Evolutionary conservation across 2,329 filamentous ascomycete genomes (phyloP), one percentile per base, ranked within the genome.

Genomic region (Bisporella sp.): DNA sequence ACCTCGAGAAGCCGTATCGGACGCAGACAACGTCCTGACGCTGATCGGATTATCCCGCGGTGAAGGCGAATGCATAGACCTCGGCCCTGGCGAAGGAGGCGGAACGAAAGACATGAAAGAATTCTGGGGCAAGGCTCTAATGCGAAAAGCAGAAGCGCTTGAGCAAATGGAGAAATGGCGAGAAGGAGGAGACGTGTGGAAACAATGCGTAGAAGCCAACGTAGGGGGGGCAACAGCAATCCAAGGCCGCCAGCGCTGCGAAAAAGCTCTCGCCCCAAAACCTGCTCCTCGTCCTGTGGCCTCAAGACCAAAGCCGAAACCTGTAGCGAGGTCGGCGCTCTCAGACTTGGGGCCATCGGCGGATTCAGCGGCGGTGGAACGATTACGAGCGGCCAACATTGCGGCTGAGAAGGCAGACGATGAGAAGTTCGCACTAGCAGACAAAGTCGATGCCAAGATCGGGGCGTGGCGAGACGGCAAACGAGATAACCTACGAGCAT

Each of bases 131-230:
- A 99, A 97, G 68, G 92, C 92, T 0, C 72, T 97, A 31, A 92
- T 88, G 71, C 85, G 93, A 48, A 97, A 97, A 72, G 93, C 93
- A 1, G 93, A 99, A 69, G 93, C 90, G 1, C 75, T 97, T 6
- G 93, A 99, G 68, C 87, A 96, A 64, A 85, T 99, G 75, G 93
- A 99, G 71, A 89, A 86, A 65, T 99, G 92, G 92, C 70, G 73
- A 3, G 92, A 97, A 46, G 93, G 93, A 1, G 83, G 82, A 0
- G 71, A 74, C 2, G 82, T 87, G 0, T 99, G 93, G 93, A 82
- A 84, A 61, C 72, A 79, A 49, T 91, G 89, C 33, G 87, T 97
- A 1, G 87, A 95, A 68, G 81, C 80, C 30, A 89, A 91, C 4
- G 81, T 95, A 12, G 92, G 93, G n/a, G 92, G 90, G 6, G 75